These are phyloP conservation scores for Dysphania ambrosioides DNA, from an alignment of 148 eudicot species.

Conservation along the genomic window DNA sequence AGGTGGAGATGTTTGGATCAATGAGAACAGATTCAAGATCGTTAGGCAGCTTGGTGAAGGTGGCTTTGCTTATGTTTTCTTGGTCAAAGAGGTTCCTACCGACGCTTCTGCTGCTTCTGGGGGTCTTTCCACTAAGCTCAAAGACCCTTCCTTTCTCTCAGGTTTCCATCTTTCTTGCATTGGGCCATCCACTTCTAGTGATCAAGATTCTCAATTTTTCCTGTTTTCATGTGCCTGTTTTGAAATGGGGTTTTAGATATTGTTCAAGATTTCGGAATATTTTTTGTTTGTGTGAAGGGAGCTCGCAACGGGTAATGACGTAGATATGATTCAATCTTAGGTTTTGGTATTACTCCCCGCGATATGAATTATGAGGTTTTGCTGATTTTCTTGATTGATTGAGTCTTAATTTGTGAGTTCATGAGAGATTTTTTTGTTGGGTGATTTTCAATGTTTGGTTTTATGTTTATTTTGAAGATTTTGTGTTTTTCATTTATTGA, in stretches of 20 bases:
- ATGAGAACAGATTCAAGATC: constrained; percentile 75
- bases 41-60: constrained; percentile 90
- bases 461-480: neutral
- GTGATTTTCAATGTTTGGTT: neutral
- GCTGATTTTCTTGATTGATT: constrained; percentile 1
- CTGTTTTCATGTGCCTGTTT: neutral
- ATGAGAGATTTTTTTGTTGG: constrained; percentile 4
- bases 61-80: constrained; percentile 82
- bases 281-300: neutral
- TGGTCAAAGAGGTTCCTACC: constrained; percentile 78
- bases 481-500: neutral
- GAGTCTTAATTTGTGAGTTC: constrained; percentile 15
- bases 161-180: constrained; percentile 39
- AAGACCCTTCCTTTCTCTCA: constrained; percentile 76
- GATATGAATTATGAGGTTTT: constrained; percentile 15
- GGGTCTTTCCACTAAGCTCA: constrained; percentile 60
- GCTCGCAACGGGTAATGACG: neutral
- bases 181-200: too few relatives aligned
- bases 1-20: constrained; percentile 97
- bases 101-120: constrained; percentile 46
- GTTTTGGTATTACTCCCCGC: neutral
- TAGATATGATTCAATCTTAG: neutral
- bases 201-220: neutral
- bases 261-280: neutral
- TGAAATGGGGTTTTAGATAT: constrained; percentile 12